Percentiles rank a stretch among this genome's conserved stretches.
Conservation (phyloP, 805 yeast genomes). For the Starmerella apis region DNA sequence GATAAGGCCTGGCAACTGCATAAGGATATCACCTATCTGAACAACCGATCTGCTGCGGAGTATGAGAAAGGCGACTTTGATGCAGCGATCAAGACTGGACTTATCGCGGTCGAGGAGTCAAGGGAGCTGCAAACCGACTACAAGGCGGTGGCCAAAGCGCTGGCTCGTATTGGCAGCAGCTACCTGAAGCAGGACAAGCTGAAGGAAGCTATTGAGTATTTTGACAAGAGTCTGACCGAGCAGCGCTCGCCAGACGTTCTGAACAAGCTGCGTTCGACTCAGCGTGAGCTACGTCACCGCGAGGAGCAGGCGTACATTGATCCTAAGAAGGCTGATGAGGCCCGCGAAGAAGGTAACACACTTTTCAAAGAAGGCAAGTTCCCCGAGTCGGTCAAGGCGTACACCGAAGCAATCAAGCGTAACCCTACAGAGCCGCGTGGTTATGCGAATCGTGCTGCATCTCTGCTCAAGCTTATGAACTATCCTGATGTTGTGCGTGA, state of each 20-base stretch:
- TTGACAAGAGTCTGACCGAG: constrained; percentile 88
- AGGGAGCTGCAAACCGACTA: constrained; percentile 86
- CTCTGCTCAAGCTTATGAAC: constrained; percentile 83
- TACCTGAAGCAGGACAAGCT: constrained; percentile 68
- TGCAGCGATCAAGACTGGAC: constrained; percentile 69
- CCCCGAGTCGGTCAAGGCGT: constrained; percentile 92
- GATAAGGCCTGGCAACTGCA: constrained; percentile 72
- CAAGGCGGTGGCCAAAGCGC: constrained; percentile 81
- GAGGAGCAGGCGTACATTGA: constrained; percentile 73
- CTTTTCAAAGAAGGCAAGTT: constrained; percentile 83
- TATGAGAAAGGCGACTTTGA: constrained; percentile 90
- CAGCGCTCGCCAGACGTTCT: constrained; percentile 92
- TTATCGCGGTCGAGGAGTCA: constrained; percentile 77
- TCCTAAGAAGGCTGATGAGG: constrained; percentile 90
- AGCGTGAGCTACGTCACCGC: constrained; percentile 68
- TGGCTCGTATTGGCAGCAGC: constrained; percentile 79
- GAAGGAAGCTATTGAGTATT: constrained; percentile 60
- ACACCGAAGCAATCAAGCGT: constrained; percentile 91
- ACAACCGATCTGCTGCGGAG: constrained; percentile 97
- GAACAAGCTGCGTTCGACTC: constrained; percentile 75
- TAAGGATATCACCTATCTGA: constrained; percentile 83
- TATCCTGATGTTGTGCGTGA: constrained; percentile 95
- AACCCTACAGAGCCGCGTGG: constrained; percentile 97
- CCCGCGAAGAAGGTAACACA: constrained; percentile 85
- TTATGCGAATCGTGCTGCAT: constrained; percentile 96